Base-by-base conservation (phyloP, 78 protist species). In the Thecamonas trahens region DNA sequence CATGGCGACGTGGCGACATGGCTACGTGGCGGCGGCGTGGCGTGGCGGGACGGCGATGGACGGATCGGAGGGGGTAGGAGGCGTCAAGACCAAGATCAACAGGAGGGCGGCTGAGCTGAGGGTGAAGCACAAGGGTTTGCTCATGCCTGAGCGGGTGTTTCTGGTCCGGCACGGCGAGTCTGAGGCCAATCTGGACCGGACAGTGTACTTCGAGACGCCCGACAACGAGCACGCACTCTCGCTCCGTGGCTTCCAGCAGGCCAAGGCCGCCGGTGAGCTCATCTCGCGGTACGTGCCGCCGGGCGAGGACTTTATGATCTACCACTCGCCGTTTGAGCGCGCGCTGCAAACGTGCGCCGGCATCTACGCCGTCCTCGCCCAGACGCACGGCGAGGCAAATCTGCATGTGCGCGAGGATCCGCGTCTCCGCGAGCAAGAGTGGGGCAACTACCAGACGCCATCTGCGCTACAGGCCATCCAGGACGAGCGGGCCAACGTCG, bases 341-440 rank as follows among this genome's bases (percentile, higher is more conserved):
- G 50, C 75, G 14, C 31, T 37, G 14, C 39, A 54, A 28, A 77
- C 75, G 11, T 42, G n/a, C 29, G 57, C 67, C 50, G 20, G 20
- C 31, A 42, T 11, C 3, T 45, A 15, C 24, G 14, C 32, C 4
- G 22, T 15, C 18, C 4, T 47, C 3, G 59, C 1, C 32, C 37
- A 68, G 38, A 14, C 45, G 3, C 1, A 2, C 34, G 18, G 18
- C 34, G 32, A 5, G 40, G 5, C 7, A 9, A 28, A 50, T 5
- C 9, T 2, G 9, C 9, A 35, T 13, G 61, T 67, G 32, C 60
- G 60, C 26, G 74, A 70, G 13, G 89, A 84, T 28, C 87, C 86
- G 40, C 44, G 89, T 20, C 7, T 84, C 52, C 61, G 86, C 28
- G 89, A 84, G 74, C 89, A 82, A 57, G 85, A 84, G 2, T 81